Evolutionary conservation across 768 basidiomycete species (phyloP).

Genomic region (Roridomyces roridus): DNA sequence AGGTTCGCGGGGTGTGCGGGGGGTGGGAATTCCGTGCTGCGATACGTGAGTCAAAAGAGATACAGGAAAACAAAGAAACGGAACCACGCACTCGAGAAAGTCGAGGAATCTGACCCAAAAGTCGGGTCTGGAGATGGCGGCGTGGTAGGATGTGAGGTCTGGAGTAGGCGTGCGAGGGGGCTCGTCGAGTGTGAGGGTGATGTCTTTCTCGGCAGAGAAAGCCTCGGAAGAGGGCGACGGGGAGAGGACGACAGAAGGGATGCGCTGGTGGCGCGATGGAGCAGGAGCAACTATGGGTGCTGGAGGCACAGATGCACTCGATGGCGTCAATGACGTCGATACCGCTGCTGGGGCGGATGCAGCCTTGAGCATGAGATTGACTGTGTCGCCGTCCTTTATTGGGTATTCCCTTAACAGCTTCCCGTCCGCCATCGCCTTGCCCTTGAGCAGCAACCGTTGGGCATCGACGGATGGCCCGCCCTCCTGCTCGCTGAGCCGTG

Average conservation of each 20-base stretch:
- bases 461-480: slow-evolving; percentile 78
- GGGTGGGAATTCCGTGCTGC: not conserved
- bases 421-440: slow-evolving; percentile 88
- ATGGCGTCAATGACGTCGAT: slow-evolving; percentile 28
- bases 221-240: slow-evolving; percentile 67
- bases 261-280: slow-evolving; percentile 59
- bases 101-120: slow-evolving; percentile 79
- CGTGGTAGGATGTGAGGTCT: slow-evolving; percentile 63
- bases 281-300: slow-evolving; percentile 28
- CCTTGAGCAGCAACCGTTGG: slow-evolving; percentile 90
- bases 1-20: slow-evolving; percentile 29
- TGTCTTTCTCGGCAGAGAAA: slow-evolving; percentile 55
- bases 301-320: slow-evolving; percentile 23
- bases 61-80: not conserved
- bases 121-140: slow-evolving; percentile 72
- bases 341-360: slow-evolving; percentile 40
- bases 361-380: slow-evolving; percentile 89
- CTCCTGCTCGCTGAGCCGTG: slow-evolving; percentile 68
- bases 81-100: slow-evolving; percentile 63
- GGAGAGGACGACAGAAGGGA: slow-evolving; percentile 80
- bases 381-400: slow-evolving; percentile 77
- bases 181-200: slow-evolving; percentile 72
- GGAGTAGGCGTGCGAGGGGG: slow-evolving; percentile 41
- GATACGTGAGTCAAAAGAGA: not conserved
- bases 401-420: slow-evolving; percentile 93